Percentiles rank a stretch among this genome's conserved stretches.
These are phyloP conservation scores for Pyrrhoderma lamaoense DNA, from an alignment of 1,284 basidiomycete species.

Conservation along the genomic window DNA sequence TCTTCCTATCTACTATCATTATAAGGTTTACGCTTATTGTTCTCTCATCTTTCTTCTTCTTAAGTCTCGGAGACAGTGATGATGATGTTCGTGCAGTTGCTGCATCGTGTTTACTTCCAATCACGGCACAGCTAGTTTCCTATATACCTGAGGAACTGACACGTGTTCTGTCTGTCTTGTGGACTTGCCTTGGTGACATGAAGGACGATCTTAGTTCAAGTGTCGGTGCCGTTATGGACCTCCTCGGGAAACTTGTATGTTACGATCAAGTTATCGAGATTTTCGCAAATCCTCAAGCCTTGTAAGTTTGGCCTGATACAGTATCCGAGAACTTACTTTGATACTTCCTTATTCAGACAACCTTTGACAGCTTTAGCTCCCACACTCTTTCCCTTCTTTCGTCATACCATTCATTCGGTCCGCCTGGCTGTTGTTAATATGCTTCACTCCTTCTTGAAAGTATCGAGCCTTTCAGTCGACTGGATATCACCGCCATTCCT, in stretches of 20 bases:
- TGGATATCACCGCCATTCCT: constrained; percentile 83
- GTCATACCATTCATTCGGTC: constrained; percentile 93
- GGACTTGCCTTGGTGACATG: constrained; percentile 88
- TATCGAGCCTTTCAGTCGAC: constrained; percentile 65
- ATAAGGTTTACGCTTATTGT: background rate
- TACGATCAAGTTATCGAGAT: constrained; percentile 76
- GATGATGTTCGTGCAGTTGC: constrained; percentile 97
- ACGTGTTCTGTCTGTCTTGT: constrained; percentile 77
- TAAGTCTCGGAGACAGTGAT: constrained; percentile 82
- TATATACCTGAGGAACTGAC: constrained; percentile 69
- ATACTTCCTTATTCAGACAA: constrained; percentile 37
- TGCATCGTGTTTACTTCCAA: constrained; percentile 85
- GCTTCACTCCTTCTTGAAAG: constrained; percentile 78
- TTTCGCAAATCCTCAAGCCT: constrained; percentile 56
- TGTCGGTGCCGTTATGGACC: constrained; percentile 95
- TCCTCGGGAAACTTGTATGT: constrained; percentile 79
- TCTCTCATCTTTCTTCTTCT: constrained; percentile 1
- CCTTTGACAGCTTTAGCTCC: constrained; percentile 78
- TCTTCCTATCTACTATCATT: background rate
- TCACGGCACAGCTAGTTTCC: constrained; percentile 74
- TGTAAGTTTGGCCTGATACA: constrained; percentile 43
- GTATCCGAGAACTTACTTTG: constrained; percentile 1
- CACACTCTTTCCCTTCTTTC: constrained; percentile 92
- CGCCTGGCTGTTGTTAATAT: constrained; percentile 92
- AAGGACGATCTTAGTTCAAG: constrained; percentile 97